phyloP scores from a whole-genome alignment of 306 rosid genomes.

The Prunus mira region DNA sequence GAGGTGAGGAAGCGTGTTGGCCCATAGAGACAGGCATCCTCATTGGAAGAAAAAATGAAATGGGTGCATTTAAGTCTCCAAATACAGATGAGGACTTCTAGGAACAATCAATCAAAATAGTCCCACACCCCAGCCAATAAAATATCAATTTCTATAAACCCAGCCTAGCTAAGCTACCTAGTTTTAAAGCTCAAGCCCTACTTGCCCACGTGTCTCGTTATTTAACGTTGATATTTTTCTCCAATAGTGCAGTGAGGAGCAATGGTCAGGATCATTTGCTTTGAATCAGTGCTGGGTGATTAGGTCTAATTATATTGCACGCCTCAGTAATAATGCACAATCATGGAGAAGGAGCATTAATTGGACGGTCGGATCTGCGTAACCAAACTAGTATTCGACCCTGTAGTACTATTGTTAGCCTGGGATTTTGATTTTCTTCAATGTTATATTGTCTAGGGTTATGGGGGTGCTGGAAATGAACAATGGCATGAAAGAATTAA shows the following conservation, averaged over 20 bases:
- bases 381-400: too few species aligned
- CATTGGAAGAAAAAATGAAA: constrained; percentile 13
- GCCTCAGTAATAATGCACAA: neutral
- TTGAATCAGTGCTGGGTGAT: constrained; percentile 2
- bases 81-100: constrained; percentile 48
- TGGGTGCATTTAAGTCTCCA: constrained; percentile 52
- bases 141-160: neutral
- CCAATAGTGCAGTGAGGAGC: neutral
- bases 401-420: too few species aligned
- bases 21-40: constrained; percentile 48
- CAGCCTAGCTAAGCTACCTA: neutral
- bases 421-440: neutral
- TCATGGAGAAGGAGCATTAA: constrained; percentile 10
- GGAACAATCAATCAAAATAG: constrained; percentile 58
- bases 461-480: neutral
- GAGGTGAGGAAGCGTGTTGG: constrained; percentile 42
- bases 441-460: neutral
- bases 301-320: constrained; percentile 3
- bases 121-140: constrained; percentile 14
- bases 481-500: neutral
- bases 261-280: neutral
- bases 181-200: neutral
- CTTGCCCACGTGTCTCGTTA: constrained; percentile 10
- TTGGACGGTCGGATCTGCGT: constrained; percentile 2
- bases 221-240: neutral